Conservation (phyloP, 2,329 filamentous ascomycete species). For the Botrytis deweyae region DNA sequence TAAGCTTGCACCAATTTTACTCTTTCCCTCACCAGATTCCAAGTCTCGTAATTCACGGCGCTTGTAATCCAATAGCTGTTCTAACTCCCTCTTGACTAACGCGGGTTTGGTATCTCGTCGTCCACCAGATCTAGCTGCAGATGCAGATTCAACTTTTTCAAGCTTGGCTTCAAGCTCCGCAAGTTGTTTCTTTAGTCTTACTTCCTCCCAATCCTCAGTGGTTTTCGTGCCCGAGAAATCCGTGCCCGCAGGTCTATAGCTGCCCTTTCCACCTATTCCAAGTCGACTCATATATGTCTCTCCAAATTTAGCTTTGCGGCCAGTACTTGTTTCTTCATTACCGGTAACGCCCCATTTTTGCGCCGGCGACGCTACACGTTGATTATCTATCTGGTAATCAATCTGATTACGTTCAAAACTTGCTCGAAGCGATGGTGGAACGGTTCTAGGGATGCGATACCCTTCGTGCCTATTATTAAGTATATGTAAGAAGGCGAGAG, state of each 20-base stretch:
- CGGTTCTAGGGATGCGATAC: conserved; percentile 85
- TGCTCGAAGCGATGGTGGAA: conserved; percentile 85
- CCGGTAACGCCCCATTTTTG: conserved; percentile 78
- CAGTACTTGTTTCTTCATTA: conserved; percentile 78
- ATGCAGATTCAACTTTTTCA: conserved; percentile 73
- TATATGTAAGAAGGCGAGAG: conserved; percentile 92
- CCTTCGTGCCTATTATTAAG: conserved; percentile 95
- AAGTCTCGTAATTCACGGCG: conserved; percentile 72
- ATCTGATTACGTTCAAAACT: conserved; percentile 96
- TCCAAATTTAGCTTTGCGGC: conserved; percentile 94
- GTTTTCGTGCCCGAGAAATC: conserved; percentile 84
- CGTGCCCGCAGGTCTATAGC: conserved; percentile 79
- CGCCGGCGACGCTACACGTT: conserved; percentile 58
- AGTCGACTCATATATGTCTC: conserved; percentile 93
- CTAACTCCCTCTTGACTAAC: conserved; percentile 88
- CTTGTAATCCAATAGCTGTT: conserved; percentile 95
- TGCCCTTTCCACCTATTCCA: conserved; percentile 71
- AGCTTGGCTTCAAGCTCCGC: conserved; percentile 87
- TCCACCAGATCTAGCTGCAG: conserved; percentile 61
- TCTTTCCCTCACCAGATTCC: conserved; percentile 69
- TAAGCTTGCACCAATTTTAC: conserved; percentile 67
- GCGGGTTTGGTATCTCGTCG: conserved; percentile 80
- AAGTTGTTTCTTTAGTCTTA: conserved; percentile 88
- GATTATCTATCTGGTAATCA: conserved; percentile 87
- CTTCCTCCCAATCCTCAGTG: conserved; percentile 95